Percentiles rank a stretch among this genome's conserved stretches.
Evolutionary conservation across 1,284 basidiomycete genomes (phyloP).

Genomic region (Vanrija pseudolonga): DNA sequence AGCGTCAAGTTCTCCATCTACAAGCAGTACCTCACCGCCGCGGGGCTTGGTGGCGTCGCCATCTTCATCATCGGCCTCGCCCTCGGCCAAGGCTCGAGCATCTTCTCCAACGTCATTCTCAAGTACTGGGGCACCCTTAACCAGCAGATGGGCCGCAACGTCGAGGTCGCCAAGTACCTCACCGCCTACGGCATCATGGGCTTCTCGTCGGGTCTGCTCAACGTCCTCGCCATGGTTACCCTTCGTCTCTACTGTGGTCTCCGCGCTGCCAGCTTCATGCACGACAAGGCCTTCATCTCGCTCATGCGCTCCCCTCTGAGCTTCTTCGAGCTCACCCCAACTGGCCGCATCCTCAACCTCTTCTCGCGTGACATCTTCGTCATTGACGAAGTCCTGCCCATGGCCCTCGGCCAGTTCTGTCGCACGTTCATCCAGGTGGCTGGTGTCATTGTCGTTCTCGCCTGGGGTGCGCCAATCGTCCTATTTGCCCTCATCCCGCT

Average conservation of each 20-base stretch:
- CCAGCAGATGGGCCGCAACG: constrained; percentile 59
- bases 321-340: constrained; percentile 83
- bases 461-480: constrained; percentile 75
- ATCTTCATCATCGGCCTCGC: constrained; percentile 63
- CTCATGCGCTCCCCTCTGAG: constrained; percentile 77
- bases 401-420: constrained; percentile 64
- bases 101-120: constrained; percentile 64
- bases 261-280: constrained; percentile 67
- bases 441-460: constrained; percentile 76
- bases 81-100: constrained; percentile 50
- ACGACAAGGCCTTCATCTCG: constrained; percentile 60
- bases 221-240: constrained; percentile 58
- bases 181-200: constrained; percentile 51
- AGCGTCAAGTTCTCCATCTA: constrained; percentile 76
- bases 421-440: constrained; percentile 58
- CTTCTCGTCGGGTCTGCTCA: constrained; percentile 55
- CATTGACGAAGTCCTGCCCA: constrained; percentile 73
- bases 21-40: constrained; percentile 70
- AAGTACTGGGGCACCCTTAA: constrained; percentile 80
- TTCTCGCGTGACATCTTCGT: constrained; percentile 93
- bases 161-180: constrained; percentile 46
- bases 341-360: constrained; percentile 58
- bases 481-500: constrained; percentile 70
- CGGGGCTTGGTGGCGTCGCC: constrained; percentile 66
- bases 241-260: constrained; percentile 78